Base-by-base conservation (phyloP, 306 rosid genomes). In the Sindora glabra region DNA sequence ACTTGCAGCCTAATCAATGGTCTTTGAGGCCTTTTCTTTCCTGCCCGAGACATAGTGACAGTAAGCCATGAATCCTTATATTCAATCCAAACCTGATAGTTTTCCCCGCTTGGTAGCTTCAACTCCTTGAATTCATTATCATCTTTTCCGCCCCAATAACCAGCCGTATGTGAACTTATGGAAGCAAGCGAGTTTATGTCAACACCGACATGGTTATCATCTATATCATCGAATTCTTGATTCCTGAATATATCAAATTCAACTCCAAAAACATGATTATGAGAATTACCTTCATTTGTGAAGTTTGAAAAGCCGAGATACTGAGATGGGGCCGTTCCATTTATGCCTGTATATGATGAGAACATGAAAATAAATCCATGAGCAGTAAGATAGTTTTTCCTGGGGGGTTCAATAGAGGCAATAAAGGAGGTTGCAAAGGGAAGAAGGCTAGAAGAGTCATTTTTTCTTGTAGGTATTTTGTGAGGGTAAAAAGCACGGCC, bases 1-100 rank as follows among this genome's bases (percentile, higher is more conserved):
- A 74, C 66, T 24, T 11, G 18, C 71, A 48, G 47, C 34, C 64
- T 68, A 10, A 74, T 74, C 59, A 74, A 36, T 5, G 79, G 67
- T 47, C 33, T 49, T 30, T 8, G 8, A 17, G 79, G 79, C 62
- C 56, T 68, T 41, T 18, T 17, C 17, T 10, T 29, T 12, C 71
- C 79, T 8, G 56, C 70, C 18, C 6, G 24, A 48, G 74, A 70
- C 74, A 74, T 55, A 6, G 71, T 62, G 11, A 74, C 66, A 44
- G 62, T 62, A 14, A 68, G 40, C 33, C 30, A 48, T 3, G 71
- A 68, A 36, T 58, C 63, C 27, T 12, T 3, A 33, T 10, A 68
- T 9, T 74, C 75, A 23, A 74, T 62, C 74, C 74, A 68, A 8
- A 68, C 79, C 42, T 74, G 74, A 51, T 74, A 74, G 13, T 74